phyloP scores from a whole-genome alignment of 202 grass and related monocot species.

The Setaria italica region DNA sequence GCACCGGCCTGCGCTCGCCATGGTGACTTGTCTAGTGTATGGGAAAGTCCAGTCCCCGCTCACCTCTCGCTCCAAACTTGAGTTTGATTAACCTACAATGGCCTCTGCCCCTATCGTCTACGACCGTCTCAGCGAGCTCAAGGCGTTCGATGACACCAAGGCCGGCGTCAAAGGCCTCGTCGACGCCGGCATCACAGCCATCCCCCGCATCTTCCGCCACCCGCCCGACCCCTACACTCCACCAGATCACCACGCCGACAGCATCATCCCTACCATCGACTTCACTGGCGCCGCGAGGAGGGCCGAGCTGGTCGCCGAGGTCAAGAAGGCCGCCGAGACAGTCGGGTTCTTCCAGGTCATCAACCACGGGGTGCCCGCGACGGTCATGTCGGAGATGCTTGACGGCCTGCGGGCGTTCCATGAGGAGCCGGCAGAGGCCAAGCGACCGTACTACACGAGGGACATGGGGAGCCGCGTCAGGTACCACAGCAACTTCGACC shows the following conservation, averaged over 20 bases:
- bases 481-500: slow-evolving; percentile 45
- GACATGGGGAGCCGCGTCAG: slow-evolving; percentile 17
- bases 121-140: slow-evolving; percentile 20
- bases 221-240: not conserved
- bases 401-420: slow-evolving; percentile 42
- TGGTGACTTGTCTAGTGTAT: too few relatives aligned
- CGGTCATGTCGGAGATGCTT: slow-evolving; percentile 45
- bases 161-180: slow-evolving; percentile 47
- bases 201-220: slow-evolving; percentile 45
- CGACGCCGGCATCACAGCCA: slow-evolving; percentile 35
- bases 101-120: too few relatives aligned
- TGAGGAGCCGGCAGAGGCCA: slow-evolving; percentile 28
- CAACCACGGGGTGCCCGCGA: slow-evolving; percentile 40
- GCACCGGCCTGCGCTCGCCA: too few relatives aligned
- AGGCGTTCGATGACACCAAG: slow-evolving; percentile 51
- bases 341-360: slow-evolving; percentile 43
- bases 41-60: too few relatives aligned
- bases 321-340: not conserved
- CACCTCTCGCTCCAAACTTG: too few relatives aligned
- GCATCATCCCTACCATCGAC: too few relatives aligned
- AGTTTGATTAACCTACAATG: too few relatives aligned
- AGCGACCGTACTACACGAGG: slow-evolving; percentile 41
- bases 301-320: too few relatives aligned
- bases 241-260: too few relatives aligned
- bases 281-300: not conserved